These are phyloP conservation scores for Fermentozyma sake DNA, from an alignment of 1,139 yeast genomes.

Conservation along the genomic window DNA sequence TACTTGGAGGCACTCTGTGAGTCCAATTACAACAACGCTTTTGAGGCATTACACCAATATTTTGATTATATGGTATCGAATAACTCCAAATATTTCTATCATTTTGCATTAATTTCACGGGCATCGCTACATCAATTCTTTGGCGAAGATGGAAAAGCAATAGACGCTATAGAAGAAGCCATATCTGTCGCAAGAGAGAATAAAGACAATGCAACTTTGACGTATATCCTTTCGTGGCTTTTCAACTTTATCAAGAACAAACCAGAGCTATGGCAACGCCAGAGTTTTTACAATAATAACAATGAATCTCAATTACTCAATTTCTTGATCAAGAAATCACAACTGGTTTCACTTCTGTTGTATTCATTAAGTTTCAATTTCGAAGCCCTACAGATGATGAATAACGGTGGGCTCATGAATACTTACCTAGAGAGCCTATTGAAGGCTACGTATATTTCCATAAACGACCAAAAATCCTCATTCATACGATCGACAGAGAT, in stretches of 20 bases:
- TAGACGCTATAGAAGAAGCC: slow-evolving; percentile 82
- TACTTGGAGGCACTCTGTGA: slow-evolving; percentile 60
- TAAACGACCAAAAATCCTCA: slow-evolving; percentile 26
- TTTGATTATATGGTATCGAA: slow-evolving; percentile 83
- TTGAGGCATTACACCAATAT: slow-evolving; percentile 70
- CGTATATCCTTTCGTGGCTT: slow-evolving; percentile 77
- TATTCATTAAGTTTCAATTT: slow-evolving; percentile 59
- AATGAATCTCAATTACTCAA: slow-evolving; percentile 58
- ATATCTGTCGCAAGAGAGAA: slow-evolving; percentile 85
- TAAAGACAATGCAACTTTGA: slow-evolving; percentile 68
- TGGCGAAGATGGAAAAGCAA: slow-evolving; percentile 69
- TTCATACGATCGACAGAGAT: slow-evolving; percentile 47
- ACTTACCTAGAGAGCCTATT: slow-evolving; percentile 48
- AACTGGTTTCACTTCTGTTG: slow-evolving; percentile 46
- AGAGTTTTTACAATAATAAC: slow-evolving; percentile 36
- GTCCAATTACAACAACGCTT: slow-evolving; percentile 70
- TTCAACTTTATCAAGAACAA: slow-evolving; percentile 64
- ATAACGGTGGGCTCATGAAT: slow-evolving; percentile 46
- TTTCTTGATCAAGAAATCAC: slow-evolving; percentile 57
- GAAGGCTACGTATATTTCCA: slow-evolving; percentile 50
- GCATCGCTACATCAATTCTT: slow-evolving; percentile 78
- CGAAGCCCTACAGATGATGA: slow-evolving; percentile 50
- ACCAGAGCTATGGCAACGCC: slow-evolving; percentile 51
- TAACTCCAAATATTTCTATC: slow-evolving; percentile 63
- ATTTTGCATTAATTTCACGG: slow-evolving; percentile 74